Percentiles rank a stretch among this genome's conserved stretches.
phyloP scores from a whole-genome alignment of 1,139 yeast genomes.

The Entelexis paramagnoliae region DNA sequence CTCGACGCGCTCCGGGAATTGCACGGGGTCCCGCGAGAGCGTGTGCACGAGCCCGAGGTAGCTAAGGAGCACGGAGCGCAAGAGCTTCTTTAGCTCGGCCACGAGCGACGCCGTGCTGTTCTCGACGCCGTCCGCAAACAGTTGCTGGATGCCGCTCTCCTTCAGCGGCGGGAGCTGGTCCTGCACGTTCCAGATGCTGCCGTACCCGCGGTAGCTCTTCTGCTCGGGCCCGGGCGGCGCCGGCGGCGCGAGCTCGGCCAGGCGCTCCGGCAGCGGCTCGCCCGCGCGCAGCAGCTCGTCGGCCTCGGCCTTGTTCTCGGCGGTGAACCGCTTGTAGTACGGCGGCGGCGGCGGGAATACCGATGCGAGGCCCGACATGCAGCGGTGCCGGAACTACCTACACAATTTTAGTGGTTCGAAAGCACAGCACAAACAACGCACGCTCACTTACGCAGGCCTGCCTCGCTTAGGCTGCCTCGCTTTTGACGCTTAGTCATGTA shows the following conservation, averaged over 20 bases:
- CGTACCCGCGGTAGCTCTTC: slow-evolving; percentile 64
- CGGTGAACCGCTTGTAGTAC: slow-evolving; percentile 56
- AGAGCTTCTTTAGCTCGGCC: slow-evolving; percentile 54
- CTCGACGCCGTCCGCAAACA: slow-evolving; percentile 36
- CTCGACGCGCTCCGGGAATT: slow-evolving; percentile 56
- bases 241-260: slow-evolving; percentile 57
- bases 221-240: slow-evolving; percentile 37
- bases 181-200: slow-evolving; percentile 67
- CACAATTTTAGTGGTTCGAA: too few species aligned
- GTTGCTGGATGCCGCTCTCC: slow-evolving; percentile 57
- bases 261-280: slow-evolving; percentile 9
- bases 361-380: slow-evolving; percentile 40
- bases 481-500: background rate
- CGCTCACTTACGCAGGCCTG: too few species aligned
- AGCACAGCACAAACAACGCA: too few species aligned
- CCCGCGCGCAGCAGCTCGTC: slow-evolving; percentile 19
- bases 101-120: slow-evolving; percentile 38
- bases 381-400: too few species aligned
- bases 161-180: slow-evolving; percentile 59
- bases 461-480: too few species aligned
- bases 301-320: slow-evolving; percentile 45
- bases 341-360: slow-evolving; percentile 85
- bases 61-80: slow-evolving; percentile 58
- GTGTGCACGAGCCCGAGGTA: slow-evolving; percentile 66
- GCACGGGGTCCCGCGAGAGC: slow-evolving; percentile 57